These are phyloP conservation scores for Kokia cookei DNA, from an alignment of 441 rosid species.

Conservation along the genomic window DNA sequence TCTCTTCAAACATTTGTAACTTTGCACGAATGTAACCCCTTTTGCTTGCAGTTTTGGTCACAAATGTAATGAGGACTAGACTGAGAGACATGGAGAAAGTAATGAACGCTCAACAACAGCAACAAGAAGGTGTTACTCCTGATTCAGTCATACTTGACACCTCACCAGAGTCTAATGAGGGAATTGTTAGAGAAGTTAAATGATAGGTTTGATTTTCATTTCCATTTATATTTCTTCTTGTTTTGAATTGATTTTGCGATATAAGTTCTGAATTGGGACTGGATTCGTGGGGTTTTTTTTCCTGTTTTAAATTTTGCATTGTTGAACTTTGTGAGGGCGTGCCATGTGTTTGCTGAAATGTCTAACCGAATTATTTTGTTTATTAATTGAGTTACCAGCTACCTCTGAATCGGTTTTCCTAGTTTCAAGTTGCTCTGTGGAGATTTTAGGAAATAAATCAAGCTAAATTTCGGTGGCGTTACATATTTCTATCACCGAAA, in stretches of 20 bases:
- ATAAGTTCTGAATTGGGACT: neutral
- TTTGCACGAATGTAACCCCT: neutral
- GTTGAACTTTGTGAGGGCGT: neutral
- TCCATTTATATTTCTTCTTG: neutral
- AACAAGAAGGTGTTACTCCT: constrained; percentile 6
- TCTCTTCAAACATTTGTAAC: neutral
- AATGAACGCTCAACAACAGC: constrained; percentile 34
- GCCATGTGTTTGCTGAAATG: constrained; percentile 8
- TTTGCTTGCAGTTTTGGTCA: constrained; percentile 50
- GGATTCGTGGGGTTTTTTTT: neutral
- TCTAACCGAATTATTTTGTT: neutral
- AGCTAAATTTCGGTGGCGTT: neutral
- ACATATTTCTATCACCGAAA: neutral
- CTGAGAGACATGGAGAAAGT: constrained; percentile 60
- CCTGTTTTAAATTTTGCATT: neutral
- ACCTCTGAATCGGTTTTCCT: neutral
- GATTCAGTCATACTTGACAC: constrained; percentile 22
- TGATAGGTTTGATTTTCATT: constrained; percentile 8
- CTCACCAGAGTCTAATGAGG: constrained; percentile 32
- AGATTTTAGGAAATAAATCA: neutral
- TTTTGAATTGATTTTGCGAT: neutral
- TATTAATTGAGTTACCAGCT: neutral
- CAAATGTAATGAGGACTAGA: constrained; percentile 67
- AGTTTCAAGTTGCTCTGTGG: neutral
- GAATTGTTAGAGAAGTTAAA: constrained; percentile 28